Conservation (phyloP, 2,329 filamentous ascomycete genomes). For the Pseudogymnoascus sp. region DNA sequence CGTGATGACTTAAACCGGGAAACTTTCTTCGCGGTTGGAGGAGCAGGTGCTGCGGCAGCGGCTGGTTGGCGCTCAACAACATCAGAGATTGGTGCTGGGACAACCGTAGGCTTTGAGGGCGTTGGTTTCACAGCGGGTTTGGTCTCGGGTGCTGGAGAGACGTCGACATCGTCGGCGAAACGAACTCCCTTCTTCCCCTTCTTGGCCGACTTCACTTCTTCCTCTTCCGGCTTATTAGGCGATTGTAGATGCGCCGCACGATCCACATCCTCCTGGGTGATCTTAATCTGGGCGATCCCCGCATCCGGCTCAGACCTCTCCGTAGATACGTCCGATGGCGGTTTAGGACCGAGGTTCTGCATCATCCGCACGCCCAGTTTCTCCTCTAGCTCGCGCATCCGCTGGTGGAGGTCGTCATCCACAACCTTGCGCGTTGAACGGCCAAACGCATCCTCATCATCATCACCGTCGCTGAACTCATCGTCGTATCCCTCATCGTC, state of each 20-base stretch:
- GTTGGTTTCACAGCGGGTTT: constrained; percentile 20
- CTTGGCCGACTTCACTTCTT: constrained; percentile 11
- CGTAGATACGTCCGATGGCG: constrained; percentile 21
- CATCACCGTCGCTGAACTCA: constrained; percentile 43
- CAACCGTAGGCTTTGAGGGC: constrained; percentile 10
- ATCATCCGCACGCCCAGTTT: constrained; percentile 52
- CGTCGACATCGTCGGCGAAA: constrained; percentile 68
- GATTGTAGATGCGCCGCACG: constrained; percentile 15
- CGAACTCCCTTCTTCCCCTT: constrained; percentile 59
- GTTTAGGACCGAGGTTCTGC: constrained; percentile 47
- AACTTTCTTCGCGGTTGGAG: constrained; percentile 25
- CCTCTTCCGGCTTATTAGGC: constrained; percentile 26
- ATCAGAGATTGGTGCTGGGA: constrained; percentile 38
- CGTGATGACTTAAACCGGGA: constrained; percentile 37
- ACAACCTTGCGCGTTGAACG: constrained; percentile 60
- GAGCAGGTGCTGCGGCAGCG: constrained; percentile 17
- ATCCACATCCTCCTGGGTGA: constrained; percentile 28
- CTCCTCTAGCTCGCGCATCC: constrained; percentile 80
- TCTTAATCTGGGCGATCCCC: constrained; percentile 47
- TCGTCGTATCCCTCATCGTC: constrained; percentile 44
- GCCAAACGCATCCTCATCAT: constrained; percentile 63
- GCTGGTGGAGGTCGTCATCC: constrained; percentile 60
- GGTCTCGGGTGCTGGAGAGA: constrained; percentile 42
- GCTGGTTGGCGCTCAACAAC: constrained; percentile 29
- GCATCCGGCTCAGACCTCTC: constrained; percentile 34